Evolutionary conservation across 1,139 yeast genomes (phyloP).

Genomic region (Saccharomycopsis hybrid): DNA sequence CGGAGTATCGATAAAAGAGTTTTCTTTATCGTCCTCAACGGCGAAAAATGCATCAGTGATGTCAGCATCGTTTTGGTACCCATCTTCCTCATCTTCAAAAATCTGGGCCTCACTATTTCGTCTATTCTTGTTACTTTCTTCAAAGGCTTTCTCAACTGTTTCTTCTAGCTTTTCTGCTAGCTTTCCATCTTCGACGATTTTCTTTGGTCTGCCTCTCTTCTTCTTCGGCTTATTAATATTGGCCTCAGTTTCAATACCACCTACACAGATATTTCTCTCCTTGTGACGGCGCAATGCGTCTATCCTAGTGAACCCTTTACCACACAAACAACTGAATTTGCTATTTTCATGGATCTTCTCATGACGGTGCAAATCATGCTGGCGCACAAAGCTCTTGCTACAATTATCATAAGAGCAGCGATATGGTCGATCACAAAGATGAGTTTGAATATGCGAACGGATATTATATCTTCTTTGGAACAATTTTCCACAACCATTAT

Average conservation of each 20-base stretch:
- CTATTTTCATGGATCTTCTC: conserved; percentile 72
- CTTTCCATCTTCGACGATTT: conserved; percentile 13
- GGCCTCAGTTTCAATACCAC: conserved; percentile 46
- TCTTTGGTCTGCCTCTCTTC: conserved; percentile 28
- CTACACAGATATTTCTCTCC: conserved; percentile 69
- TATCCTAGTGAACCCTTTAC: conserved; percentile 82
- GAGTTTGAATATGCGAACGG: conserved; percentile 97
- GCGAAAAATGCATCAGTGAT: conserved; percentile 4
- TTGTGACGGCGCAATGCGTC: conserved; percentile 86
- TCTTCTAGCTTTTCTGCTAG: conserved; percentile 11
- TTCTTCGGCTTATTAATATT: conserved; percentile 28
- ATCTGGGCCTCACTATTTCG: no score
- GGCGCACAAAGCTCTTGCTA: conserved; percentile 68
- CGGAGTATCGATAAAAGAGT: conserved; percentile 6
- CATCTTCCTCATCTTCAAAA: neutral
- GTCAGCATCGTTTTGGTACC: no score
- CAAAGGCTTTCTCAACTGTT: conserved; percentile 7
- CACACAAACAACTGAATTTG: conserved; percentile 78
- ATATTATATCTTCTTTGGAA: conserved; percentile 89
- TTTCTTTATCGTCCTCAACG: conserved; percentile 17
- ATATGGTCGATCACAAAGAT: conserved; percentile 88
- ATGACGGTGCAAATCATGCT: conserved; percentile 90
- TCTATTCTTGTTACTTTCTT: neutral
- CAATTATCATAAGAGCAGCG: conserved; percentile 52
- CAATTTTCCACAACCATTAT: conserved; percentile 71